Base-by-base conservation (phyloP, 331 rosid species). In the Rhamnella rubrinervis region DNA sequence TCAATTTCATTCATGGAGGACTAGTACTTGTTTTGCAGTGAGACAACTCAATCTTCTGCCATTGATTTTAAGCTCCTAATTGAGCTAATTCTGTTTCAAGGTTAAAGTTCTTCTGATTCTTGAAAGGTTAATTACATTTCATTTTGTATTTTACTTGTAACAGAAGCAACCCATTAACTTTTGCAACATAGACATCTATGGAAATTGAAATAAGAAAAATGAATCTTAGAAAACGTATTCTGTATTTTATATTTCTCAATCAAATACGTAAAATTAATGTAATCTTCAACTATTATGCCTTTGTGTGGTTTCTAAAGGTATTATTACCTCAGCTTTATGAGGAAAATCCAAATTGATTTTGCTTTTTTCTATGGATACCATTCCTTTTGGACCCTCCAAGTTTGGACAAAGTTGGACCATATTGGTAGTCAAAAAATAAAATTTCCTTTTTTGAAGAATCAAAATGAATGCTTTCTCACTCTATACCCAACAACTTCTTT, bases 401-500 rank as follows among this genome's bases (percentile, higher is more conserved):
- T 55, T 70, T 70, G 74, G 74, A 68, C 65, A 23, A 59, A n/a
- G 26, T 44, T 7, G 28, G 63, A 20, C 46, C 55, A 65, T 46
- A 26, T 16, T 49, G 20, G 59, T 11, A 2, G 31, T 4, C 4
- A 3, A 52, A 52, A 52, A 52, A 51, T 14, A 5, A 50, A n/a
- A 2, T 51, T 51, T 4, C 18, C 21, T 18, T 52, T 18, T 52
- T 13, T 1, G n/a, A 19, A 16, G 31, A 53, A 25, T 16, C 7
- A 59, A 59, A 20, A 14, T 4, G 31, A 44, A n/a, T 38, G 55
- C 3, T 56, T 7, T 59, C 19, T 69, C 11, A 14, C 23, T 65
- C 16, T 35, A 49, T 12, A 49, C 53, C 37, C 16, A 70, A 47
- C 44, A 59, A 15, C 7, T 59, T 31, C 49, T 44, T 12, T 10